These are phyloP conservation scores for Eutypa lata DNA, from an alignment of 2,329 filamentous ascomycete genomes.

Conservation along the genomic window DNA sequence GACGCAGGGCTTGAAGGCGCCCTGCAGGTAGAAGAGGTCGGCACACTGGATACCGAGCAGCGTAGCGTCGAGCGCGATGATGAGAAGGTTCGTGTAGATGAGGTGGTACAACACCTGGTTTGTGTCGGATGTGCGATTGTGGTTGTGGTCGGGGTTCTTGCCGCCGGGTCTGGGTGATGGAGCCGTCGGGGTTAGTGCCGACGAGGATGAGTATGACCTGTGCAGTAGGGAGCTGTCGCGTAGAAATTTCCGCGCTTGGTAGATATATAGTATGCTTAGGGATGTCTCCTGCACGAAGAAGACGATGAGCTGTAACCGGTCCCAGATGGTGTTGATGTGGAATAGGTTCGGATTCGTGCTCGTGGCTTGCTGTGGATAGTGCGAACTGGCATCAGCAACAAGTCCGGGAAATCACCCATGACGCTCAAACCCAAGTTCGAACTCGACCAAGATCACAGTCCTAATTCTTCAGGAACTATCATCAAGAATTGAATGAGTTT, in stretches of 20 bases:
- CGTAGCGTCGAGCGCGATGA: slow-evolving; percentile 35
- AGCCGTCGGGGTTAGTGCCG: slow-evolving; percentile 3
- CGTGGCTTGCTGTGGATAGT: slow-evolving; percentile 19
- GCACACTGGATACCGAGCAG: slow-evolving; percentile 35
- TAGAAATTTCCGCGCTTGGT: slow-evolving; percentile 22
- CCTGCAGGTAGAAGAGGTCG: slow-evolving; percentile 33
- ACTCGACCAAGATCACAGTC: too few relatives aligned
- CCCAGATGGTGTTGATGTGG: slow-evolving; percentile 23
- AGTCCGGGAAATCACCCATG: background rate
- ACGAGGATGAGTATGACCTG: background rate
- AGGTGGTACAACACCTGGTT: slow-evolving; percentile 28
- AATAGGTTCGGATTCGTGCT: slow-evolving; percentile 18
- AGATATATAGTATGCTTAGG: slow-evolving; percentile 29
- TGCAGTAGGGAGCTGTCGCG: slow-evolving; percentile 10
- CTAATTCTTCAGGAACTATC: too few relatives aligned
- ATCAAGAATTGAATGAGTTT: background rate
- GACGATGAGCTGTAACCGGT: slow-evolving; percentile 27
- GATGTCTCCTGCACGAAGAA: slow-evolving; percentile 30
- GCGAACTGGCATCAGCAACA: slow-evolving; percentile 1
- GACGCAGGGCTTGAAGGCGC: slow-evolving; percentile 29
- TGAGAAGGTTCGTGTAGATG: slow-evolving; percentile 34
- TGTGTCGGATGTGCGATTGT: background rate
- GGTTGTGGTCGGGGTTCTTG: background rate
- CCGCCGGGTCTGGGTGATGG: background rate
- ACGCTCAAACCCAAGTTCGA: too few relatives aligned